Evolutionary conservation across 2,329 filamentous ascomycete species (phyloP).

Genomic region (Phoma sp.): DNA sequence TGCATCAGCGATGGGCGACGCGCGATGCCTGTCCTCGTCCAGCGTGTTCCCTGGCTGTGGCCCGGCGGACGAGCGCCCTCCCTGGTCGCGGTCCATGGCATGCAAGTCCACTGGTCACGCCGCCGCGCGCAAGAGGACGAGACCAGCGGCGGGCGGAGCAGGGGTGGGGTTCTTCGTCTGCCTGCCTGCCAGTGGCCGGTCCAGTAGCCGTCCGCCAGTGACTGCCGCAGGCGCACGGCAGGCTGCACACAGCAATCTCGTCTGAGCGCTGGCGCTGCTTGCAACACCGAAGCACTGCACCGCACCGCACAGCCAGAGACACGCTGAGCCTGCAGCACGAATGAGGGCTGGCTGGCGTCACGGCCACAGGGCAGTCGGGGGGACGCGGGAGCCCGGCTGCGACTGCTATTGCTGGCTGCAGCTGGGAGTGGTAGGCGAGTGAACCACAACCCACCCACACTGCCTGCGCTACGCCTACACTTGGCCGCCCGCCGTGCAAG

Average conservation of each 20-base stretch:
- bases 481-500: no score
- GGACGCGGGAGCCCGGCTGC: constrained; percentile 1
- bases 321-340: background rate
- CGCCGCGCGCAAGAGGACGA: background rate
- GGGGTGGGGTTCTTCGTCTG: background rate
- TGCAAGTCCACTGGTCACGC: constrained; percentile 5
- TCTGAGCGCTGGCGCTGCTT: background rate
- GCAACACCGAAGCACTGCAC: background rate
- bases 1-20: constrained; percentile 13
- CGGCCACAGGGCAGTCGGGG: background rate
- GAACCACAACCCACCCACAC: no score
- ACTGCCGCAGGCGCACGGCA: background rate
- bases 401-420: constrained; percentile 3
- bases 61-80: background rate
- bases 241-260: background rate
- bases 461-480: no score
- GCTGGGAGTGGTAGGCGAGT: no score
- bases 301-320: background rate
- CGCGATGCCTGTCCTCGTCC: constrained; percentile 15
- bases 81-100: no score
- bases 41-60: background rate
- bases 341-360: no score
- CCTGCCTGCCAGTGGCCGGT: background rate
- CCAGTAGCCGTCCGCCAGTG: no score
- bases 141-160: constrained; percentile 5